Evolutionary conservation across 2,329 filamentous ascomycete genomes (phyloP), one percentile per base, ranked within the genome.

Genomic region (Zymoseptoria crescenta): DNA sequence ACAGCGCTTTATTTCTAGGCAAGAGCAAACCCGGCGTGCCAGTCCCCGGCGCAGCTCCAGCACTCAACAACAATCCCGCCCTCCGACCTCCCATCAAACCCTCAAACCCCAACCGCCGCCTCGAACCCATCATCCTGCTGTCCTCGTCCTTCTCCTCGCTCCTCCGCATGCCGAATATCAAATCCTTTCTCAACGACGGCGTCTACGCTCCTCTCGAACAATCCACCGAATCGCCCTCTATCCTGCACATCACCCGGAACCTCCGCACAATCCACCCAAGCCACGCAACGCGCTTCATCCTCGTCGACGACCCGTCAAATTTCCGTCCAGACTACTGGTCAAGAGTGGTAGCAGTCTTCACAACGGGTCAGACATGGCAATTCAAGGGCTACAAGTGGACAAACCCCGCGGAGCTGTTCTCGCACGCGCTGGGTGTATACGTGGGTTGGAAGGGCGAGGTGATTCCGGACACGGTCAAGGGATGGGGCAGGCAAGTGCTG

Each of bases 271-370:
- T 94, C 65, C 85, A 90, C 70, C 79, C 87, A 2, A 77, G 80
- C 56, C 85, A 87, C 16, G 87, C 91, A 1, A 85, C 94, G 70
- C 89, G 92, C 52, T 99, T 99, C 79, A 95, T 97, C 71, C 85
- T 99, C 48, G 93, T 97, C 56, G 94, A 99, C 74, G 88, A 87
- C 19, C 89, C 92, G 0, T 87, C 95, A 71, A 88, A 94, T 74
- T 99, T 99, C 82, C 96, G 96, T 74, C 94, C 94, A 0, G 92
- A 97, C 72, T 96, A 97, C 79, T 99, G 94, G 94, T 87, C 87
- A 69, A 87, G 92, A 55, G 88, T 99, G 6, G 94, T 96, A 1
- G 94, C 89, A 10, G 92, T 99, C 59, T 97, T 99, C 77, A 99
- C 94, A 0, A 99, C 94, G 0, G 94, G 94, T 35, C 94, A 99